A percentile compares a stretch with the other conserved stretches of the same genome.
phyloP scores from a whole-genome alignment of 2,329 filamentous ascomycete genomes.

The Clathrospora elynae region DNA sequence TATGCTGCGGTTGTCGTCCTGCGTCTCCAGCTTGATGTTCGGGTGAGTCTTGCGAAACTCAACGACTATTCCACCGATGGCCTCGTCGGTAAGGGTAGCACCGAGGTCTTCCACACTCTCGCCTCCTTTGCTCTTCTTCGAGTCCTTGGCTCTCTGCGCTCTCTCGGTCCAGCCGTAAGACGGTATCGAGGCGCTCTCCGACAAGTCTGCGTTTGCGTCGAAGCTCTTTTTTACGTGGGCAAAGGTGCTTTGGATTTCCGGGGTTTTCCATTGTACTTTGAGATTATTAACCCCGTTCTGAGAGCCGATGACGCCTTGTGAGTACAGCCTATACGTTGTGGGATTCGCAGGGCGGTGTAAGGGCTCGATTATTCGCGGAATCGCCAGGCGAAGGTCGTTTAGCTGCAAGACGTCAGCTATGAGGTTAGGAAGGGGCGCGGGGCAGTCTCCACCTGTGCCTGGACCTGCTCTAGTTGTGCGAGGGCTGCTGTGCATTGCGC shows the following conservation, averaged over 20 bases:
- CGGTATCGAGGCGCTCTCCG: conserved; percentile 39
- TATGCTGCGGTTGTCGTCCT: conserved; percentile 33
- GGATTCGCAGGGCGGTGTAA: conserved; percentile 39
- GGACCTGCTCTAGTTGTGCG: conserved; percentile 52
- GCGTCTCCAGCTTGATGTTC: conserved; percentile 35
- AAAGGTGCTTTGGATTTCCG: conserved; percentile 45
- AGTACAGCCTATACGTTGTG: conserved; percentile 47
- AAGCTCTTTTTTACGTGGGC: conserved; percentile 45
- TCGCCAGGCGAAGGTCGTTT: conserved; percentile 50
- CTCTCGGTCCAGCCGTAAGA: conserved; percentile 49
- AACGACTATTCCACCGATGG: conserved; percentile 28
- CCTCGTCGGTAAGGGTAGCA: conserved; percentile 24
- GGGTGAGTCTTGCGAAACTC: conserved; percentile 34
- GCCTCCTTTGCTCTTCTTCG: conserved; percentile 12
- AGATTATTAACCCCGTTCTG: conserved; percentile 48
- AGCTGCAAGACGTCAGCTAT: conserved; percentile 40
- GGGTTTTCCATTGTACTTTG: conserved; percentile 45
- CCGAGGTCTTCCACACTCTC: conserved; percentile 16
- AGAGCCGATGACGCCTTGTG: conserved; percentile 44
- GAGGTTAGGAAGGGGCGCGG: neutral
- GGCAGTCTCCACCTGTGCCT: conserved; percentile 47
- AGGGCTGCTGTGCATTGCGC: conserved; percentile 50
- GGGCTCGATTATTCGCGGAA: conserved; percentile 51
- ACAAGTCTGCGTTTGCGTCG: conserved; percentile 46
- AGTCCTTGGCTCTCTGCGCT: conserved; percentile 29